These are phyloP conservation scores for Boletus barrowsii DNA, from an alignment of 768 basidiomycete species.

Conservation along the genomic window DNA sequence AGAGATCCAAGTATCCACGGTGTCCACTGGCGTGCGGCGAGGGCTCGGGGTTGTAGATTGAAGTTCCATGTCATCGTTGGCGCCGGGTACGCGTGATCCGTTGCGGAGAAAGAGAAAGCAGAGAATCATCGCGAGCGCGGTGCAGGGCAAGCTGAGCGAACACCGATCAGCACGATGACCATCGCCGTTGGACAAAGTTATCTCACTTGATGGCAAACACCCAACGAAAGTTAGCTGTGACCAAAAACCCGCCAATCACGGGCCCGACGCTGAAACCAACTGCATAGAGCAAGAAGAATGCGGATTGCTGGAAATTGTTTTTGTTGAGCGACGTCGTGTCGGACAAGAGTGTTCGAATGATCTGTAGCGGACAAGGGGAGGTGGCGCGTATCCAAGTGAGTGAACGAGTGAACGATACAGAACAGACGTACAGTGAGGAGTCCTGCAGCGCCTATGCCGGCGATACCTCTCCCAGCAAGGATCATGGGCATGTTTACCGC, in stretches of 20 bases:
- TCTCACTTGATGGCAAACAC: constrained; percentile 54
- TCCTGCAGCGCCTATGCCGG: constrained; percentile 49
- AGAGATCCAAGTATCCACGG: constrained; percentile 21
- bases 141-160: constrained; percentile 38
- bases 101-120: constrained; percentile 41
- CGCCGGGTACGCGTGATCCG: constrained; percentile 17
- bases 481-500: constrained; percentile 44
- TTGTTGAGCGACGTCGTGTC: constrained; percentile 42
- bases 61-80: constrained; percentile 13
- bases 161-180: neutral
- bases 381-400: neutral
- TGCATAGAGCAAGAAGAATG: constrained; percentile 42
- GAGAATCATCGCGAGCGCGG: constrained; percentile 35
- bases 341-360: constrained; percentile 42
- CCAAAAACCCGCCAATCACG: constrained; percentile 39
- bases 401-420: too few relatives aligned
- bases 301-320: constrained; percentile 42
- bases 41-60: neutral
- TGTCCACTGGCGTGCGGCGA: neutral
- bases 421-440: constrained; percentile 30
- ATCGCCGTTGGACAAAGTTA: neutral
- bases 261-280: constrained; percentile 45
- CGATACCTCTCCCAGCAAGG: constrained; percentile 45
- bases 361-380: constrained; percentile 12
- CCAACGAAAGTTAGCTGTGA: constrained; percentile 45